A percentile compares a stretch with the other conserved stretches of the same genome.
phyloP scores from a whole-genome alignment of 352 stramenopile species.

The Globisporangium paddicum region DNA sequence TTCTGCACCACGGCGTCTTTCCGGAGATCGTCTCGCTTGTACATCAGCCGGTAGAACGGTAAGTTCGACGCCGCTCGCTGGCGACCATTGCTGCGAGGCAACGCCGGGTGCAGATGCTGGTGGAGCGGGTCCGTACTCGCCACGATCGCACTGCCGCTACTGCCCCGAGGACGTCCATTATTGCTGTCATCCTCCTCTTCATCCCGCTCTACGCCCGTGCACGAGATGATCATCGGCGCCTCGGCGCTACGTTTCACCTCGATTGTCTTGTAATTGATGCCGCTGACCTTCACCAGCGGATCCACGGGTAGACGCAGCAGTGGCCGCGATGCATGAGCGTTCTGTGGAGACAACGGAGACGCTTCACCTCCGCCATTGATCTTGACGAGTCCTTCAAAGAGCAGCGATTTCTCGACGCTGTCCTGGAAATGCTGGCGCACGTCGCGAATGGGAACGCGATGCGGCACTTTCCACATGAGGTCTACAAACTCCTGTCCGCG shows the following conservation, averaged over 20 bases:
- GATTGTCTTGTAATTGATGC: conserved; percentile 67
- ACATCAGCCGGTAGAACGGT: conserved; percentile 78
- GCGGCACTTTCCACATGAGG: conserved; percentile 78
- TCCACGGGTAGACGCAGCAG: conserved; percentile 69
- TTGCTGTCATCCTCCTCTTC: conserved; percentile 53
- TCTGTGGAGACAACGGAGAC: not conserved
- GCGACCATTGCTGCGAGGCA: conserved; percentile 12
- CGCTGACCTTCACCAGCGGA: conserved; percentile 60
- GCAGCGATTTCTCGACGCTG: conserved; percentile 40
- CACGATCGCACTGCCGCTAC: not conserved
- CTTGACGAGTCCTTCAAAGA: conserved; percentile 28
- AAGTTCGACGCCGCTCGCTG: conserved; percentile 10
- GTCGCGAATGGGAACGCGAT: conserved; percentile 56
- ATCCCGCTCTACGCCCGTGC: conserved; percentile 66
- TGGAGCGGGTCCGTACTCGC: conserved; percentile 3
- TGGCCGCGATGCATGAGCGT: conserved; percentile 14
- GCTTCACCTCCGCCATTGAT: not conserved
- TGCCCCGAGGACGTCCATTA: conserved; percentile 4
- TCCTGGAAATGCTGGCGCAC: conserved; percentile 45
- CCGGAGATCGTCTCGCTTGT: conserved; percentile 82
- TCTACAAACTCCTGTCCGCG: conserved; percentile 83
- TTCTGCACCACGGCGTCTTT: conserved; percentile 86
- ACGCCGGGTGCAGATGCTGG: not conserved
- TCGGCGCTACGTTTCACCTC: conserved; percentile 82
- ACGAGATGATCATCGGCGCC: conserved; percentile 77